Evolutionary conservation across 108 stramenopile genomes (phyloP), one percentile per base, ranked within the genome.

Genomic region (Mayamaea pseudoterrestris): DNA sequence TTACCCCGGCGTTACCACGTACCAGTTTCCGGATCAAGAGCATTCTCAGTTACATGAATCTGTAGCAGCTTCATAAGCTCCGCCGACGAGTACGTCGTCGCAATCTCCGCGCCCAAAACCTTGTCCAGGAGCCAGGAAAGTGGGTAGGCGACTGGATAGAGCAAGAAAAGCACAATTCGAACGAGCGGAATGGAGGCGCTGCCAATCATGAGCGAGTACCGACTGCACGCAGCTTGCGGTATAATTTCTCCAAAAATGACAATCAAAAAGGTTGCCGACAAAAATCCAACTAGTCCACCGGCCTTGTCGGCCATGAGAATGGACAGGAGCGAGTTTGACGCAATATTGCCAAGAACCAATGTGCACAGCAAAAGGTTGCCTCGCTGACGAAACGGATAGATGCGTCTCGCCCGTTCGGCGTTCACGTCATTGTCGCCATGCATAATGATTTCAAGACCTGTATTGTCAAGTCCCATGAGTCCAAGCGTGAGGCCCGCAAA

Each of bases 301-400:
- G 88, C 70, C 14, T 92, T 56, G 40, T 81, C 83, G 3, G 95
- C 94, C 68, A 91, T 66, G 3, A 97, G 57, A 61, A 99, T 99
- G 11, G 94, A 95, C 8, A 97, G 60, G 47, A 93, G 36, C 2
- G 96, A 75, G 55, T 99, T 99, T 41, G 96, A 95, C 2, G 82
- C 90, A 2, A 97, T 95, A 59, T 99, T 99, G 32, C 98, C 98
- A 16, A 99, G 59, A 9, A 99, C 67, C 29, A 99, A 73, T 3
- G 98, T 97, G 63, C 96, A 96, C 37, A 99, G 79, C 39, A 99
- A 66, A 4, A 93, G 73, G 64, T 99, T 99, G 28, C 98, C 98
- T 53, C 90, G 61, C 44, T 70, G 51, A 9, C 98, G 85, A 13
- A 99, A 48, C 6, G 97, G 95, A 58, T 78, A 85, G 47, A 88